Evolutionary conservation across 345 rosid species (phyloP).

Genomic region (Camelina hispida): DNA sequence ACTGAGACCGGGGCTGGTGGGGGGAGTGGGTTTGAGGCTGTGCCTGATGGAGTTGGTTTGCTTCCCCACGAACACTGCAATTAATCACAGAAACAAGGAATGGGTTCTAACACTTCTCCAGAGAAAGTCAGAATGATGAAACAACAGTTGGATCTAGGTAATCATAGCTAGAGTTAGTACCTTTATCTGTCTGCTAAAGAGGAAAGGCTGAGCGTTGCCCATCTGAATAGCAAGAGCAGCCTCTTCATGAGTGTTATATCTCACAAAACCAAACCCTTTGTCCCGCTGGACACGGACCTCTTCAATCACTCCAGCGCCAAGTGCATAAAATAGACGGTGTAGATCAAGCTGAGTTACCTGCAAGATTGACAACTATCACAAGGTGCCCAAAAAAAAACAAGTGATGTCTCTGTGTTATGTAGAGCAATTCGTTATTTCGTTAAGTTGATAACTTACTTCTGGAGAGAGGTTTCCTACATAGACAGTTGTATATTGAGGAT

Average conservation of each 20-base stretch:
- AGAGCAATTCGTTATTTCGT: background rate
- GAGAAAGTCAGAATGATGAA: constrained; percentile 3
- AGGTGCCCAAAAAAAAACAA: background rate
- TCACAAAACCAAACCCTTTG: constrained; percentile 94
- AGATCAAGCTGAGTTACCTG: constrained; percentile 81
- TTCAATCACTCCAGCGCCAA: constrained; percentile 85
- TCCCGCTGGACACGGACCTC: constrained; percentile 94
- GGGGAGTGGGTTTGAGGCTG: constrained; percentile 83
- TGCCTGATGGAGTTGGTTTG: constrained; percentile 89
- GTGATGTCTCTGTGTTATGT: constrained; percentile 1
- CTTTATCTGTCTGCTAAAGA: constrained; percentile 80
- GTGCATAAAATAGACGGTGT: constrained; percentile 74
- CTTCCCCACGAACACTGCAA: constrained; percentile 88
- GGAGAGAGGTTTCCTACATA: constrained; percentile 96
- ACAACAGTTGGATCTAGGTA: background rate
- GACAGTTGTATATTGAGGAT: constrained; percentile 92
- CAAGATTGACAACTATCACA: constrained; percentile 30
- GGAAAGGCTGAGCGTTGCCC: constrained; percentile 71
- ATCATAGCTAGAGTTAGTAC: constrained; percentile 38
- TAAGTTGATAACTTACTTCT: constrained; percentile 66
- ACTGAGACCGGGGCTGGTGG: constrained; percentile 64
- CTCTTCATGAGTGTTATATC: constrained; percentile 75
- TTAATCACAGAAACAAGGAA: no score
- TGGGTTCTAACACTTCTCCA: background rate
- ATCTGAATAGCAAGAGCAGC: constrained; percentile 90